Base-by-base conservation (phyloP, 192 early-diverging fungal species). In the Entomortierella beljakovae region DNA sequence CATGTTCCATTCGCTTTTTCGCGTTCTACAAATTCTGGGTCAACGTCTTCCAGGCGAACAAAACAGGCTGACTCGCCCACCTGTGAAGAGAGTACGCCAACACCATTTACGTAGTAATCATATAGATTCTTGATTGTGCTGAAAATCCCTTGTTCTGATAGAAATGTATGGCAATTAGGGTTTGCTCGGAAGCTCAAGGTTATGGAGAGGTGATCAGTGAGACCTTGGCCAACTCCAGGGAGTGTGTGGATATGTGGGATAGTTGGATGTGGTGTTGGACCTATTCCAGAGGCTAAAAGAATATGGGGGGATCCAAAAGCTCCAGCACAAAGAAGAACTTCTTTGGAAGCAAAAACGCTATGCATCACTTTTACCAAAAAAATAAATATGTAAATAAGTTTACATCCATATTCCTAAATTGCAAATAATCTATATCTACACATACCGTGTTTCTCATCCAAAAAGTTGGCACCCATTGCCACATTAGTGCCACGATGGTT, bases 251-350 rank as follows among this genome's bases (percentile, higher is more conserved):
- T 76, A 31, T 82, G 66, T 5, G 75, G 75, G 43, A 79, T 70
- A 6, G 75, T 65, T 10, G 62, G 55, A 13, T 82, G 71, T 7
- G 71, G 52, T 6, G 35, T 34, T 9, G 77, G 79, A 0, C 73
- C 83, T 51, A 86, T 77, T 49, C 84, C 83, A 18, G 83, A 84
- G 25, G 80, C 61, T 26, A 82, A 6, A 11, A 85, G 74, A 29
- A 86, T 70, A 2, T 70, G 66, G 2, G 84, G 83, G 0, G 81
- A 75, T 32, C 68, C 68, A 64, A 82, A 69, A 18, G 84, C 31
- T 15, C 84, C 84, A 16, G 80, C 84, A 43, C 67, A 72, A 48
- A 86, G 71, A 31, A 86, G 61, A 4, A 86, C 80, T 25, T 87
- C 85, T 40, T 57, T 75, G 18, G 56, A 43, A 22, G 68, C 71